Base-by-base conservation (phyloP, 768 basidiomycete species). In the Xanthoconium purpureum region DNA sequence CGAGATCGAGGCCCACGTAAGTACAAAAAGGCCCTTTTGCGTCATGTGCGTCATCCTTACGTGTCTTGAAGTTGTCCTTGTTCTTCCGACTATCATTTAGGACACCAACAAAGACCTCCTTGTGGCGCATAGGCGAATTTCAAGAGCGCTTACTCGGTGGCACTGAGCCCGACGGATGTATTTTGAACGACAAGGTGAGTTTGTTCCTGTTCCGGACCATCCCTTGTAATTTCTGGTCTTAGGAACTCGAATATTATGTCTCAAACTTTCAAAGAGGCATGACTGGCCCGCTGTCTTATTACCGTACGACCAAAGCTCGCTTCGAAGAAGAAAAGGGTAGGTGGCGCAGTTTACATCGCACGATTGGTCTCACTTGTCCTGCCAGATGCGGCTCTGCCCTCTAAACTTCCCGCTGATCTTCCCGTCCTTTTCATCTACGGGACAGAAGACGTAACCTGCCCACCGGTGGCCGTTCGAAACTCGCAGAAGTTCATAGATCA, bases 261-360 rank as follows among this genome's bases (percentile, higher is more conserved):
- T 66, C 75, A 6, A 71, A 79, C 54, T 77, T 82, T 18, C 59
- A 70, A 28, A 74, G 80, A 17, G 74, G 74, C 24, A 83, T 92
- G 82, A 75, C 77, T 18, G 88, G 87, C 3, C 87, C 89, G 4
- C 69, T 90, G n/a, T 88, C 87, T 55, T 92, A 89, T 66, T 91
- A 91, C 60, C 81, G 88, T 33, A 89, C 87, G 2, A 68, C 74
- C 13, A 76, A 77, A 56, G 56, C 75, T 56, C 80, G 87, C n/a
- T 81, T 80, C 65, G 81, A 89, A 17, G 90, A 92, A 69, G 87
- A 91, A 63, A 62, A 60, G 63, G 73, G 78, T 73, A 18, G n/a
- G 46, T 17, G 5, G 20, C 33, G 33, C 17, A 32, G 47, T 38
- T 3, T 24, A 24, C 6, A n/a, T 42, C 8, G 1, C 17, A 12